phyloP scores from a whole-genome alignment of 2,329 filamentous ascomycete species.

The Penicillium sp. region DNA sequence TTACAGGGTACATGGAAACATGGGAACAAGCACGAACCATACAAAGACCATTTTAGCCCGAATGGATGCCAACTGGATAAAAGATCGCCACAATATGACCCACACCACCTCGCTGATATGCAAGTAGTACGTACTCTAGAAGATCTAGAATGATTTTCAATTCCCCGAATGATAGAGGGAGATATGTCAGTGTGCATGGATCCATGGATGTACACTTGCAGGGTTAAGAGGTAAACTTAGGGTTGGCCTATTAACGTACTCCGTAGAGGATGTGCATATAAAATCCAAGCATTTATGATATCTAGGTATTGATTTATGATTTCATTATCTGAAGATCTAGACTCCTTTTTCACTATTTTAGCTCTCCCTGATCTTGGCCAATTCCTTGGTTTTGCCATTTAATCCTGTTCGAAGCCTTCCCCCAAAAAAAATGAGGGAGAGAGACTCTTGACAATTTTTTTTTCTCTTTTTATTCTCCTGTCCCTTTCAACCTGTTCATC shows the following conservation, averaged over 20 bases:
- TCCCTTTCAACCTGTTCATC: not conserved
- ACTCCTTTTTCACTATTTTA: not conserved
- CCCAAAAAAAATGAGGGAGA: not conserved
- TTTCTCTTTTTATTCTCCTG: not conserved
- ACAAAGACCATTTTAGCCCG: not conserved
- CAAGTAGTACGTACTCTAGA: constrained; percentile 10
- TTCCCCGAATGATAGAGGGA: not conserved
- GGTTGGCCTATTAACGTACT: not conserved
- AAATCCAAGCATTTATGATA: not conserved
- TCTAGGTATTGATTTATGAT: not conserved
- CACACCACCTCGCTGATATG: constrained; percentile 7
- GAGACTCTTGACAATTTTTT: no score
- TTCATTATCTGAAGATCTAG: not conserved
- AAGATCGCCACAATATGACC: constrained; percentile 12
- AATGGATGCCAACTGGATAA: not conserved
- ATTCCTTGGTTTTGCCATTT: not conserved
- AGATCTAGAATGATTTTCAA: constrained; percentile 1
- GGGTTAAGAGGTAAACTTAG: not conserved
- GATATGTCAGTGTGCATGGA: not conserved
- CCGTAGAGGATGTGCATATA: not conserved
- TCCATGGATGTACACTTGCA: not conserved
- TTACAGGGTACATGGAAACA: no score
- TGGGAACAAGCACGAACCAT: not conserved
- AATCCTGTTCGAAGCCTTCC: not conserved
- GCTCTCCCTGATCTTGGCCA: not conserved